Base-by-base conservation (phyloP, 495 filamentous ascomycete genomes). In the Aspergillus sclerotioniger region DNA sequence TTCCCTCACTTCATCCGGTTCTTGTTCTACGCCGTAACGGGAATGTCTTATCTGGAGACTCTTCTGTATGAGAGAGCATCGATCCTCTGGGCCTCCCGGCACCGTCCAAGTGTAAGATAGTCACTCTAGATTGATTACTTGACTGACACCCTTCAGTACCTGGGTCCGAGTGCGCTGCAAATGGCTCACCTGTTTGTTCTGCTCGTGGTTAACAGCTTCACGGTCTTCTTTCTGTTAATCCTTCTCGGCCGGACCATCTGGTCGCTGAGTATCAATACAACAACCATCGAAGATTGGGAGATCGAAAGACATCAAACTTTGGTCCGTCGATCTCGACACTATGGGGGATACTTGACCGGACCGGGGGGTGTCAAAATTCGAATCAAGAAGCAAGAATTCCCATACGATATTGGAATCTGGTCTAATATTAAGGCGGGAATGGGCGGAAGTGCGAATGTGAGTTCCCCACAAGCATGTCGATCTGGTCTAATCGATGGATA, bases 201-300 rank as follows among this genome's bases (percentile, higher is more conserved):
- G 2, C 61, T 82, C 6, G 63, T 88, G 17, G 67, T 80, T 6
- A 86, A 87, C 57, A 81, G 80, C 29, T 39, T 87, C 15, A 88
- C 87, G 0, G 68, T 85, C 7, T 82, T 95, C 59, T 83, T 80
- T 2, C 76, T 96, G 0, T 73, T 74, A 21, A 74, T 96, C 37
- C 73, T 96, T 0, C 64, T 95, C 0, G 61, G 82, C 10, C 78
- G 85, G 17, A 83, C 80, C 13, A 43, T 87, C 1, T 88, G 80
- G 80, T 76, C 77, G 20, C 61, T 86, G 3, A 74, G 72, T 8
- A 73, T 78, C 21, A 90, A 90, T 57, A 82, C 79, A 5, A 97
- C 92, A 0, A 91, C 90, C 53, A 98, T 98, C 62, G 94, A 98
- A 69, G 81, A 83, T 28, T 97, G 92, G 93, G 92, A 96, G 66